phyloP scores from a whole-genome alignment of 257 asterid genomes.

The Solanum rostratum region DNA sequence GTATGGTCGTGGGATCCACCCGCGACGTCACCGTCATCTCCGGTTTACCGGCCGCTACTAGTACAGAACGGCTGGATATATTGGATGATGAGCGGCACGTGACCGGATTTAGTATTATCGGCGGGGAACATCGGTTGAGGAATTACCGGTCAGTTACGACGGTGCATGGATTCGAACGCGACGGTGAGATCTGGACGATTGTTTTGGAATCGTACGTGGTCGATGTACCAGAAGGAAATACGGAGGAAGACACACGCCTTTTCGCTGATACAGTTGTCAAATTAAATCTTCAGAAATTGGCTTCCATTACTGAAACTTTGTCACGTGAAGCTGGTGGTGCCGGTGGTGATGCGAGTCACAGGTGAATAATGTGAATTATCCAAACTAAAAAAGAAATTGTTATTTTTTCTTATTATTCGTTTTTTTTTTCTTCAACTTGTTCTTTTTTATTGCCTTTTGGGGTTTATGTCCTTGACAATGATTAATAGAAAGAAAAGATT shows the following conservation, averaged over 20 bases:
- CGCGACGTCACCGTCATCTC: constrained; percentile 74
- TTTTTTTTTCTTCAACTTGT: background rate
- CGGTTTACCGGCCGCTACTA: constrained; percentile 86
- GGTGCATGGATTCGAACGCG: constrained; percentile 42
- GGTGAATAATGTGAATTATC: background rate
- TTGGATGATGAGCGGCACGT: constrained; percentile 67
- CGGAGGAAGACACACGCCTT: constrained; percentile 82
- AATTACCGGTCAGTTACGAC: constrained; percentile 62
- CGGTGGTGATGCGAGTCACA: background rate
- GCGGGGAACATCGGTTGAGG: constrained; percentile 77
- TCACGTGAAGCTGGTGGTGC: background rate
- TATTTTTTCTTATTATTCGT: background rate
- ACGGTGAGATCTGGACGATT: constrained; percentile 28
- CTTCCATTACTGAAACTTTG: constrained; percentile 31
- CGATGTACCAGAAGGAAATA: constrained; percentile 83
- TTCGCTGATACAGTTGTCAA: constrained; percentile 79
- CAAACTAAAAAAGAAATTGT: background rate
- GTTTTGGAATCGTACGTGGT: constrained; percentile 77
- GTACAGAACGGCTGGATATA: constrained; percentile 71
- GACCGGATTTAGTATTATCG: constrained; percentile 67
- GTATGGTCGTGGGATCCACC: constrained; percentile 37
- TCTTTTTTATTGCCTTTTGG: background rate
- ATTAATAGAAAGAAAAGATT: background rate
- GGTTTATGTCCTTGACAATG: background rate
- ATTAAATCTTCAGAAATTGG: constrained; percentile 75